Evolutionary conservation across 2,329 filamentous ascomycete genomes (phyloP).

Genomic region (Colletotrichum cereale): DNA sequence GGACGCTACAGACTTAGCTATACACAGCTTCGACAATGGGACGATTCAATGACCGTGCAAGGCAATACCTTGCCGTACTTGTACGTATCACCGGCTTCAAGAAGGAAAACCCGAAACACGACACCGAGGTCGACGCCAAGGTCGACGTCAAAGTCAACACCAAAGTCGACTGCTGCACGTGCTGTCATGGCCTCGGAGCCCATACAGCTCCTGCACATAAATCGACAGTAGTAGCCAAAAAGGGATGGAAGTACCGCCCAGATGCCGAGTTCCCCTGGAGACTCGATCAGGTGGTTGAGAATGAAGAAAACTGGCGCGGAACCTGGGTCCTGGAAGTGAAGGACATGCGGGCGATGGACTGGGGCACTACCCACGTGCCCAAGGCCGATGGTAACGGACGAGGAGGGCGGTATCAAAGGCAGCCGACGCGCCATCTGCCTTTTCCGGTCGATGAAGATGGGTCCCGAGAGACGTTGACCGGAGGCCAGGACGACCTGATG

Average conservation of each 20-base stretch:
- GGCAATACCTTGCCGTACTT: conserved; percentile 1
- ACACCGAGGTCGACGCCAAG: conserved; percentile 4
- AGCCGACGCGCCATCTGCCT: conserved; percentile 41
- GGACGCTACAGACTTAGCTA: background rate
- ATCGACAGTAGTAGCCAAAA: background rate
- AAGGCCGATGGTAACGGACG: conserved; percentile 9
- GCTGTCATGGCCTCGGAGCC: background rate
- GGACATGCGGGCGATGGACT: conserved; percentile 41
- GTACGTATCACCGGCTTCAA: conserved; percentile 12
- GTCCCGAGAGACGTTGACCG: conserved; percentile 19
- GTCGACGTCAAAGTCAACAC: background rate
- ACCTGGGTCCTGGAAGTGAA: conserved; percentile 43
- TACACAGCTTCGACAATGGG: conserved; percentile 10
- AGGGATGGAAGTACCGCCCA: conserved; percentile 16
- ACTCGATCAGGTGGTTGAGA: conserved; percentile 35
- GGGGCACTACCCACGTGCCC: conserved; percentile 34
- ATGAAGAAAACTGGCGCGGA: conserved; percentile 44
- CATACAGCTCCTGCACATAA: background rate
- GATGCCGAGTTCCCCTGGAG: conserved; percentile 40
- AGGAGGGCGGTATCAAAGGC: conserved; percentile 37
- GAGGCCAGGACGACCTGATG: conserved; percentile 43
- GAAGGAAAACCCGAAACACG: background rate
- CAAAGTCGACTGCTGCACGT: conserved; percentile 10
- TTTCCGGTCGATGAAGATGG: conserved; percentile 24
- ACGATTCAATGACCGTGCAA: conserved; percentile 9